phyloP scores from a whole-genome alignment of 2,329 filamentous ascomycete genomes.

The Furcasterigmium sp. region DNA sequence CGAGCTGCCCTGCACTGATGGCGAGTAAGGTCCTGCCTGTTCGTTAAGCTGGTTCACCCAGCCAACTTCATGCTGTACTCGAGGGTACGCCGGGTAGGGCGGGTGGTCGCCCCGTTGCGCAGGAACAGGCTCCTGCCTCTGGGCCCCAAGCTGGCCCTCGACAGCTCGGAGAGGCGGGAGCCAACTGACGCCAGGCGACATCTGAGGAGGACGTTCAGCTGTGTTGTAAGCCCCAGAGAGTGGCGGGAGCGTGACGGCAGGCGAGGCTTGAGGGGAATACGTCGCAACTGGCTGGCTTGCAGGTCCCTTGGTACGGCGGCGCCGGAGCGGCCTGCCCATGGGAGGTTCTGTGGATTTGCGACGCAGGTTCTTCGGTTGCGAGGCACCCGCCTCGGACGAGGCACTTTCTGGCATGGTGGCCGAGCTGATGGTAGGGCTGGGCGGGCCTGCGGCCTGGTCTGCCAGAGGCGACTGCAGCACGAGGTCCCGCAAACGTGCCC shows the following conservation, averaged over 20 bases:
- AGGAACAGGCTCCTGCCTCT: neutral
- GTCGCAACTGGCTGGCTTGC: conserved; percentile 33
- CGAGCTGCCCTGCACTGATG: neutral
- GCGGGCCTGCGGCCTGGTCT: conserved; percentile 45
- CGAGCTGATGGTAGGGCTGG: conserved; percentile 39
- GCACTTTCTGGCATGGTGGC: conserved; percentile 32
- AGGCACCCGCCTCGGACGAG: conserved; percentile 22
- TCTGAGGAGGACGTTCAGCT: conserved; percentile 29
- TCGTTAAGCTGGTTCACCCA: conserved; percentile 4
- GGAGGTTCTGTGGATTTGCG: conserved; percentile 36
- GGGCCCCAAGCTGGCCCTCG: conserved; percentile 24
- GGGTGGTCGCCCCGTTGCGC: conserved; percentile 5
- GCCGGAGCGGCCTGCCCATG: conserved; percentile 39
- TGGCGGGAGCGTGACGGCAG: conserved; percentile 33
- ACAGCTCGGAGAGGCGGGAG: conserved; percentile 43
- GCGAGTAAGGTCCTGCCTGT: neutral
- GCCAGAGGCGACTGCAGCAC: conserved; percentile 54
- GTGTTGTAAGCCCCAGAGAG: conserved; percentile 30
- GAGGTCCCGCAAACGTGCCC: conserved; percentile 66
- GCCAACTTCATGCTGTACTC: conserved; percentile 12
- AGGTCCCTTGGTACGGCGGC: conserved; percentile 42
- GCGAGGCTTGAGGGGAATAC: conserved; percentile 29
- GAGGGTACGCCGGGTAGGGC: conserved; percentile 9
- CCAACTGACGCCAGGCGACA: conserved; percentile 33
- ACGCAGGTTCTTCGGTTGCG: conserved; percentile 19